Evolutionary conservation across 345 rosid genomes (phyloP).

Genomic region (Ricinus communis): DNA sequence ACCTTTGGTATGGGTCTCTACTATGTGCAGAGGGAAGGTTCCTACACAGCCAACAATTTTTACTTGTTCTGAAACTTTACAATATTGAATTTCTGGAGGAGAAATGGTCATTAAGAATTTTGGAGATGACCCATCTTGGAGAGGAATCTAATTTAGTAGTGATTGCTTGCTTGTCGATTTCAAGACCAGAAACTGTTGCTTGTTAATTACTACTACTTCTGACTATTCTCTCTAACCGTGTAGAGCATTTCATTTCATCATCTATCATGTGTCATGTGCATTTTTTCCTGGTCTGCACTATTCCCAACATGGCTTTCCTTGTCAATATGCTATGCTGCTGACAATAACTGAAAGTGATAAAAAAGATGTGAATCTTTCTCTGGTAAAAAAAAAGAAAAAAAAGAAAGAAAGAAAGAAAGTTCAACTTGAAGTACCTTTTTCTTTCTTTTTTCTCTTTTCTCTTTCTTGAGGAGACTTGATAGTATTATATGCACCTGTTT

Average conservation of each 20-base stretch:
- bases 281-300: conserved; percentile 15
- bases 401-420: too few species aligned
- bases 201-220: conserved; percentile 1
- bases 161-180: conserved; percentile 6
- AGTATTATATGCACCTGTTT: too few species aligned
- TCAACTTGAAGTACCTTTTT: not conserved
- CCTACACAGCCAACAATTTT: not conserved
- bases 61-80: too few species aligned
- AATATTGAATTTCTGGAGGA: not conserved
- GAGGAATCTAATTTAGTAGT: conserved; percentile 2
- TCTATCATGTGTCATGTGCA: conserved; percentile 11
- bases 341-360: conserved; percentile 19
- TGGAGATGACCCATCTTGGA: not conserved
- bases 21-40: not conserved
- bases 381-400: conserved; percentile 12
- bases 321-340: conserved; percentile 8
- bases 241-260: not conserved
- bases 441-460: not conserved
- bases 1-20: not conserved
- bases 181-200: conserved; percentile 6
- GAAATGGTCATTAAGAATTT: not conserved
- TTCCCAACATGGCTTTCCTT: conserved; percentile 22
- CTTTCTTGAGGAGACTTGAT: not conserved
- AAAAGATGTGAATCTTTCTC: conserved; percentile 19
- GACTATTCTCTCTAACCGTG: not conserved